These are phyloP conservation scores for Podaxis mareebaensis DNA, from an alignment of 768 basidiomycete genomes.

Conservation along the genomic window DNA sequence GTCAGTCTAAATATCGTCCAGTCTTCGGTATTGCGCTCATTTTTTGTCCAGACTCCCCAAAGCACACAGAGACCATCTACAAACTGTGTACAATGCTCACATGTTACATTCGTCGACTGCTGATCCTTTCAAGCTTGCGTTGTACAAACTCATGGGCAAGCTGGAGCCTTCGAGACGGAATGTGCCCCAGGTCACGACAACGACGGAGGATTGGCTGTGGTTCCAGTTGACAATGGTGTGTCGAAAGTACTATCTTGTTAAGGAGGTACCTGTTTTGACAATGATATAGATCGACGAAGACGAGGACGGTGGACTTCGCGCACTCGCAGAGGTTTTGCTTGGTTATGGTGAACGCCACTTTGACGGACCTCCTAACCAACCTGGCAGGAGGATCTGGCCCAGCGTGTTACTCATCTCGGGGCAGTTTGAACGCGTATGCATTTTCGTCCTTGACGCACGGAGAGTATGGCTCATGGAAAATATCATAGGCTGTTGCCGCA, in stretches of 20 bases:
- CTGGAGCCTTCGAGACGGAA: conserved; percentile 81
- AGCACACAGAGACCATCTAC: conserved; percentile 77
- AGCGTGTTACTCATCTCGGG: conserved; percentile 87
- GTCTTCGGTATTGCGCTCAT: neutral
- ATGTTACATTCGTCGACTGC: conserved; percentile 86
- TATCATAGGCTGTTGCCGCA: conserved; percentile 78
- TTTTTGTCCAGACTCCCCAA: conserved; percentile 56
- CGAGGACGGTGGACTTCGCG: conserved; percentile 73
- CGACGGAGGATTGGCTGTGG: conserved; percentile 99
- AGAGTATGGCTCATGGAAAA: neutral
- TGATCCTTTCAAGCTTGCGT: conserved; percentile 94
- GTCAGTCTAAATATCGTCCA: conserved; percentile 37
- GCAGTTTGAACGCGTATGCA: conserved; percentile 85
- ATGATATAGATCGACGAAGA: conserved; percentile 70
- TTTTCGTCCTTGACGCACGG: neutral
- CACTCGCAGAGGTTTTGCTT: conserved; percentile 71
- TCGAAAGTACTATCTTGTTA: neutral
- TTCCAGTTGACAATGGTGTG: conserved; percentile 86
- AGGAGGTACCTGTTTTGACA: neutral
- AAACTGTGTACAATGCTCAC: conserved; percentile 79
- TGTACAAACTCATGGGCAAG: conserved; percentile 95
- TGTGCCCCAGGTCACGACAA: conserved; percentile 81
- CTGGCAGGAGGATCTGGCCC: conserved; percentile 73
- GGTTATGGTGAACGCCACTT: conserved; percentile 85
- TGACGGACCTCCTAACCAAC: conserved; percentile 62